Evolutionary conservation across 2,329 filamentous ascomycete species (phyloP).

Genomic region (Diaporthe ilicicola): DNA sequence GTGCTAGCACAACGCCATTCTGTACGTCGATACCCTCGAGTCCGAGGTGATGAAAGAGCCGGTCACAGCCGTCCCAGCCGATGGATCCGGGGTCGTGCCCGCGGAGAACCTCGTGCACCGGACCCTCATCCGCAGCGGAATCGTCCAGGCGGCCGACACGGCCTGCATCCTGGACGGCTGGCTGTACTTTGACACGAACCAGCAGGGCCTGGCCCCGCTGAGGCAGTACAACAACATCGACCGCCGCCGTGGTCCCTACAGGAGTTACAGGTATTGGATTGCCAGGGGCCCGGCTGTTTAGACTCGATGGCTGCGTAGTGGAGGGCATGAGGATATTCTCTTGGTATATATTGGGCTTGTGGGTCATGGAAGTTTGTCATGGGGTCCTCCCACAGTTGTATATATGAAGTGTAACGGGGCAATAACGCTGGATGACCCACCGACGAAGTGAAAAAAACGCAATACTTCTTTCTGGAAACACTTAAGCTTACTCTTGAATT

Average conservation of each 20-base stretch:
- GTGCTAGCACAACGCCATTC: not conserved
- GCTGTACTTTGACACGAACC: not conserved
- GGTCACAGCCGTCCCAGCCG: not conserved
- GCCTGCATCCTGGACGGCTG: constrained; percentile 1
- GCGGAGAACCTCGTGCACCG: not conserved
- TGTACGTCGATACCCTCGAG: constrained; percentile 4
- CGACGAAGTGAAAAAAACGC: no score
- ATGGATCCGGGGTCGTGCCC: not conserved
- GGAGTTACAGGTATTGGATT: constrained; percentile 9
- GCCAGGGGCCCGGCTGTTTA: not conserved
- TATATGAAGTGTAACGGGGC: no score
- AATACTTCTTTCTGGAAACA: no score
- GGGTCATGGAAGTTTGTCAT: no score
- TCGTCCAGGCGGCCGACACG: not conserved
- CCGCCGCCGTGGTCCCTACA: not conserved
- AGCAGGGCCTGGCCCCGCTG: not conserved
- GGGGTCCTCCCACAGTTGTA: no score
- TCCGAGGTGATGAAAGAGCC: not conserved
- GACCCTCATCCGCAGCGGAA: not conserved
- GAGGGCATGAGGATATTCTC: no score
- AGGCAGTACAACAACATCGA: constrained; percentile 8
- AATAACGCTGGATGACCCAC: no score
- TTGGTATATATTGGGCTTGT: no score
- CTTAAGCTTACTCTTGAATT: no score
- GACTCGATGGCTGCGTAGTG: not conserved